Evolutionary conservation across 805 yeast species (phyloP), one percentile per base, ranked within the genome.

Genomic region (Wickerhamiella occidentalis): DNA sequence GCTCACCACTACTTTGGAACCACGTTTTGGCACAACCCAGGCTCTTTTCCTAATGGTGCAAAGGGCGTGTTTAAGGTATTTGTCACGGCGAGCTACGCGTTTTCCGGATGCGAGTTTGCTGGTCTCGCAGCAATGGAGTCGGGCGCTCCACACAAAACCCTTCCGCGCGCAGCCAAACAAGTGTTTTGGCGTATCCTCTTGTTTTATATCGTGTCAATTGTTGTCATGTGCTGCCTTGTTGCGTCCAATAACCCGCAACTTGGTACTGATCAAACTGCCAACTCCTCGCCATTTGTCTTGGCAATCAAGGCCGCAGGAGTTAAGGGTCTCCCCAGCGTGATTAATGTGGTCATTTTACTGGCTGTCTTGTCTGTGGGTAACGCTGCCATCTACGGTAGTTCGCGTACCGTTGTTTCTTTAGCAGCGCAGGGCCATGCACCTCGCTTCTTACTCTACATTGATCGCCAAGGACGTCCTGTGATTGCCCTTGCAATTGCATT

Each of bases 111-210:
- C 15, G 92, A 83, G 64, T 68, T 83, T 56, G 75, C 76, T 35
- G 85, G 86, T 46, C 69, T 83, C 37, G 82, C 88, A 7, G 83
- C 88, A 25, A 88, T 88, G 7, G 94, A 84, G 64, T 72, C 85
- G 21, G 74, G 65, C 29, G 75, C 82, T 62, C 90, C 92, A 43
- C 69, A 81, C 57, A 70, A 69, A 50, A 65, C 82, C 1, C 71
- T 82, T 49, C 92, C 90, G 28, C 72, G 74, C 45, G 88, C 90
- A 40, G 77, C 81, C 51, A 83, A 82, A 64, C 88, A 84, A 66
- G 85, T 82, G 3, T 82, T 85, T 67, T 83, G 90, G 88, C 74
- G 92, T 66, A 79, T 84, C 50, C 67, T 79, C 13, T 64, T 82
- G 55, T 83, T 84, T 61, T 85, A 85, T 67, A 70, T 85, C 62